Percentiles rank a stretch among this genome's conserved stretches.
phyloP scores from a whole-genome alignment of 305 asterid species.

The Euphrasia arctica region DNA sequence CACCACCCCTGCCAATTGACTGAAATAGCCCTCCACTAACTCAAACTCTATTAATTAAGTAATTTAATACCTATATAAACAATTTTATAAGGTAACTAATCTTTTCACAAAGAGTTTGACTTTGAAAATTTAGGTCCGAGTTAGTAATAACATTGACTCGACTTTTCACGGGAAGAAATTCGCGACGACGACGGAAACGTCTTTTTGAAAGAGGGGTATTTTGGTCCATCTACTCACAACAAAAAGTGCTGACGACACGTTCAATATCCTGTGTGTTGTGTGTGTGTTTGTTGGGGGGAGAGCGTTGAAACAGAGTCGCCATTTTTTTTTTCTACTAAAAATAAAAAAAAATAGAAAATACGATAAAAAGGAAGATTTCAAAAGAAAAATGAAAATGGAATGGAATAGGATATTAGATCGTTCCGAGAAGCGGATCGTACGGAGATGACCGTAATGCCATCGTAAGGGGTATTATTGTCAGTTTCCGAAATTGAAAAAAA shows the following conservation, averaged over 20 bases:
- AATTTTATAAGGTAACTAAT: background rate
- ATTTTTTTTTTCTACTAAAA: background rate
- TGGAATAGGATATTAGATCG: background rate
- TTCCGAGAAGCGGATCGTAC: constrained; percentile 13
- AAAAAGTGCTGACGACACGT: constrained; percentile 28
- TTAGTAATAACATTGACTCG: constrained; percentile 17
- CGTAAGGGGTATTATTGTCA: constrained; percentile 24
- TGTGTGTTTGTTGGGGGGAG: constrained; percentile 19
- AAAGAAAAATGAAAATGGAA: background rate
- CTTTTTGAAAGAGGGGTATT: constrained; percentile 12
- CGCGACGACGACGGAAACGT: constrained; percentile 19
- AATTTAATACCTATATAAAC: background rate
- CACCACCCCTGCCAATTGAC: constrained; percentile 25
- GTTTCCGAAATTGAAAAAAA: constrained; percentile 31
- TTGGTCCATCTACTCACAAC: constrained; percentile 28
- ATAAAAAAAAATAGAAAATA: too few species aligned
- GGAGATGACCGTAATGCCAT: constrained; percentile 24
- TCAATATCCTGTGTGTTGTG: constrained; percentile 23
- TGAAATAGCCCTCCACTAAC: constrained; percentile 26
- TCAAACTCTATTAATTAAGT: background rate
- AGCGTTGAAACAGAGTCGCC: constrained; percentile 44
- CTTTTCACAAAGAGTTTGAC: background rate
- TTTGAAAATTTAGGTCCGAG: constrained; percentile 4
- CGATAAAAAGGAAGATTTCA: background rate
- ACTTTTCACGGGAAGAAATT: constrained; percentile 3